Evolutionary conservation across 2,329 filamentous ascomycete genomes (phyloP), one percentile per base, ranked within the genome.

Genomic region (Dothistroma septosporum): DNA sequence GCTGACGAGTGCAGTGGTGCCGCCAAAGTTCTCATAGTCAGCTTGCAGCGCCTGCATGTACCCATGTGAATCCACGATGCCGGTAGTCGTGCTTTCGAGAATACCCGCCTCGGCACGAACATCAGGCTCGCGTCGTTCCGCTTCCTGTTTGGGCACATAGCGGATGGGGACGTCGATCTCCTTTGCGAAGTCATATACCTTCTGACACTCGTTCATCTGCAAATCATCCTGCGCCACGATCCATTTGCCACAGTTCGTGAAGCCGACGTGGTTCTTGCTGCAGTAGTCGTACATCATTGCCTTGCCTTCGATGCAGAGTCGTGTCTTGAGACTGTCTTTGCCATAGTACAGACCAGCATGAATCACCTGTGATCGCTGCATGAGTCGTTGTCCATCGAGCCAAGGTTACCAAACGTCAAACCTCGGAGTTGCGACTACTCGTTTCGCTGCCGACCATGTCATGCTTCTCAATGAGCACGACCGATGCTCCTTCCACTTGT

Each of bases 301-400:
- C 68, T 87, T 87, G 61, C 94, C 94, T 33, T 80, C 79, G 65
- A 97, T 81, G 77, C 94, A 99, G 12, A 99, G 84, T 16, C 78
- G 78, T 0, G 92, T 91, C 77, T 99, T 99, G 57, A 97, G 84
- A 1, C 87, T 88, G 46, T 78, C 76, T 6, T 81, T 73, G 16
- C 89, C 90, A 76, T 97, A 97, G 82, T 97, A 97, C 65, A 97
- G 83, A 14, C 94, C 94, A 0, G 91, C 94, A 75, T 99, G 94
- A 69, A 99, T 95, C 58, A 97, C 93, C 84, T 86, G 55, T 2
- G 16, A n/a, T 31, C 22, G n/a, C 19, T 28, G n/a, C 19, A 32
- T 50, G 14, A 56, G 22, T 52, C 19, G 54, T 58, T 22, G 61
- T 41, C 60, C 22, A 21, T 37, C 57, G 8, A 8, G 12, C n/a